A percentile compares a stretch with the other conserved stretches of the same genome.
These are phyloP conservation scores for Knoxdaviesia proteae DNA, from an alignment of 2,329 filamentous ascomycete genomes.

Conservation along the genomic window DNA sequence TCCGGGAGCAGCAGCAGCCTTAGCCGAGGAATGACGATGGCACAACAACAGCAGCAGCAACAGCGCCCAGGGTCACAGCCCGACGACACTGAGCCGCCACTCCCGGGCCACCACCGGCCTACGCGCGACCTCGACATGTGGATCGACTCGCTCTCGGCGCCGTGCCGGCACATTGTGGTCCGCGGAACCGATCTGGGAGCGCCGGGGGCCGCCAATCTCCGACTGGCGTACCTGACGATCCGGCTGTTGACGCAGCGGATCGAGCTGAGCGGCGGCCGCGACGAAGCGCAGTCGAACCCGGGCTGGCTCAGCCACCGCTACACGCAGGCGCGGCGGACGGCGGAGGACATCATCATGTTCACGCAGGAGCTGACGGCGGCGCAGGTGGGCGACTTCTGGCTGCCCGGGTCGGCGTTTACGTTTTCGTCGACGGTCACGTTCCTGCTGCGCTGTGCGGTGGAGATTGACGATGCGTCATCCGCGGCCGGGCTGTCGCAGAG, in stretches of 20 bases:
- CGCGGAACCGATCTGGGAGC: conserved; percentile 18
- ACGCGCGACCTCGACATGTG: conserved; percentile 17
- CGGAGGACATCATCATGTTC: conserved; percentile 26
- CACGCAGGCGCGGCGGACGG: conserved; percentile 19
- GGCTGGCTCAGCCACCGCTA: conserved; percentile 12
- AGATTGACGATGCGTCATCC: conserved; percentile 15
- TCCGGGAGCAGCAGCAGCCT: conserved; percentile 11
- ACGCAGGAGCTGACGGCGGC: conserved; percentile 21
- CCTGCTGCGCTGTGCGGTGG: conserved; percentile 24
- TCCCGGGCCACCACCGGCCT: background rate
- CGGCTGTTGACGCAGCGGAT: conserved; percentile 25
- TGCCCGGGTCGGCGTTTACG: conserved; percentile 23
- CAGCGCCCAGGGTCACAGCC: background rate
- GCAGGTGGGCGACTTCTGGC: conserved; percentile 27
- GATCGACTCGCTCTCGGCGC: conserved; percentile 19
- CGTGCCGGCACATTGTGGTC: conserved; percentile 18
- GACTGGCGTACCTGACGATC: conserved; percentile 26
- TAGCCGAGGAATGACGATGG: too few relatives aligned
- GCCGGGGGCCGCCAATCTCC: conserved; percentile 27
- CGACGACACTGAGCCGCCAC: background rate
- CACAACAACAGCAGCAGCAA: background rate
- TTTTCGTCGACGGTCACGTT: conserved; percentile 29
- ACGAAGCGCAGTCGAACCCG: background rate
- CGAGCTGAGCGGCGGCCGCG: conserved; percentile 11
- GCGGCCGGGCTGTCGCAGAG: conserved; percentile 14